Percentiles rank a stretch among this genome's conserved stretches.
Evolutionary conservation across 345 rosid genomes (phyloP).

Genomic region (Euphorbia tirucalli): DNA sequence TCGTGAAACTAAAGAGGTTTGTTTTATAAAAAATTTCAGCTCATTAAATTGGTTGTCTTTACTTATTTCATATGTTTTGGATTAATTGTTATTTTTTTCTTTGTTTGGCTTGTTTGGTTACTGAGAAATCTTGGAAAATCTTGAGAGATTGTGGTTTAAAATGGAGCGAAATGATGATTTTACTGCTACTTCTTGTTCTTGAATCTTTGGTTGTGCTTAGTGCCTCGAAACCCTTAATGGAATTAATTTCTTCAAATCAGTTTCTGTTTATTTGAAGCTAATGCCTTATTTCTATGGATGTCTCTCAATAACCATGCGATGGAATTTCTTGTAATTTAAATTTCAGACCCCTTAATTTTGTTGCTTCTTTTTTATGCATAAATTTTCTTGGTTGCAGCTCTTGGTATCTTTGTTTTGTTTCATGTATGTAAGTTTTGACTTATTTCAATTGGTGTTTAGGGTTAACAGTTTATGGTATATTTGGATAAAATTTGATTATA

Average conservation of each 20-base stretch:
- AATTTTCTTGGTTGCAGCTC: constrained; percentile 3
- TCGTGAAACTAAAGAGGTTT: constrained; percentile 54
- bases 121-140: constrained; percentile 10
- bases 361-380: neutral
- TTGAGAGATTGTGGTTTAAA: neutral
- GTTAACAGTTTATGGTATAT: neutral
- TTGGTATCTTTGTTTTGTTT: neutral
- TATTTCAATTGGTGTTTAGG: neutral
- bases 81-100: neutral
- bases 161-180: neutral
- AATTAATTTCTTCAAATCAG: neutral
- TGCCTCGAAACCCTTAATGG: neutral
- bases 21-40: constrained; percentile 3
- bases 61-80: neutral
- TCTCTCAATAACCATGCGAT: neutral
- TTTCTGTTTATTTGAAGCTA: neutral
- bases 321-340: neutral
- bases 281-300: neutral
- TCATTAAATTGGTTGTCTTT: constrained; percentile 1
- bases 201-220: constrained; percentile 6
- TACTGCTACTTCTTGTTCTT: constrained; percentile 1
- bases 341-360: neutral
- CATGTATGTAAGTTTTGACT: neutral
- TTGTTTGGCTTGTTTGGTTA: constrained; percentile 2
- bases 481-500: neutral